Base-by-base conservation (phyloP, 2,329 filamentous ascomycete species). In the Blumeriella jaapii region DNA sequence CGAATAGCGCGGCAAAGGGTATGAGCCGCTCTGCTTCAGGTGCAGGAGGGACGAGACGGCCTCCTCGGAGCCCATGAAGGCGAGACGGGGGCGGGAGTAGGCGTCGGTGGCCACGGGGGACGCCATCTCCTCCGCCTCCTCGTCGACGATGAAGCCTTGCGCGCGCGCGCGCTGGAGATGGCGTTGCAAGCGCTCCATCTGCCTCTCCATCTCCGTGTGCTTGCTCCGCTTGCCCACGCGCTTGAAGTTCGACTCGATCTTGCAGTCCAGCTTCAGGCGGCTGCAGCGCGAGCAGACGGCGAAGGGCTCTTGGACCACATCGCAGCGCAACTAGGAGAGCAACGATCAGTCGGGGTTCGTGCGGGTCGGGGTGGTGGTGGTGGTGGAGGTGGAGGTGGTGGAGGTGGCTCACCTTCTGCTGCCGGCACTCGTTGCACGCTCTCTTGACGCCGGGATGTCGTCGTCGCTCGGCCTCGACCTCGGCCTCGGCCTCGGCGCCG, bases 211-310 rank as follows among this genome's bases (percentile, higher is more conserved):
- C 60, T 87, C 82, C 51, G 82, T 82, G 59, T 89, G 82, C 56
- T 83, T 82, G 45, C 75, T 82, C 26, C 82, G 72, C 64, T 91
- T 91, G 44, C 82, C 80, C 12, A 87, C 67, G 49, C 82, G 77
- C 67, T 86, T 87, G 62, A 89, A 89, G 59, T 86, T 85, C 52
- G 80, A 82, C 58, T 89, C 82, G 58, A 91, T 89, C 58, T 84
- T 83, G 67, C 83, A 91, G 42, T 78, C 73, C 42, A 89, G 75
- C 59, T 81, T 82, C 53, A 87, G 71, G 51, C 84, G 82, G 55
- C 73, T 73, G 61, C 83, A 91, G 38, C 83, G 71, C 35, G 77
- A 77, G 62, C 83, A 91, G 50, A 74, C 74, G 51, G 75, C 71
- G 57, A 86, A 87, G 12, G 82, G 82, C 17, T 84, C 81, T 60